A percentile compares a stretch with the other conserved stretches of the same genome.
Evolutionary conservation across 2,329 filamentous ascomycete genomes (phyloP).

Genomic region (Juglanconis juglandina): DNA sequence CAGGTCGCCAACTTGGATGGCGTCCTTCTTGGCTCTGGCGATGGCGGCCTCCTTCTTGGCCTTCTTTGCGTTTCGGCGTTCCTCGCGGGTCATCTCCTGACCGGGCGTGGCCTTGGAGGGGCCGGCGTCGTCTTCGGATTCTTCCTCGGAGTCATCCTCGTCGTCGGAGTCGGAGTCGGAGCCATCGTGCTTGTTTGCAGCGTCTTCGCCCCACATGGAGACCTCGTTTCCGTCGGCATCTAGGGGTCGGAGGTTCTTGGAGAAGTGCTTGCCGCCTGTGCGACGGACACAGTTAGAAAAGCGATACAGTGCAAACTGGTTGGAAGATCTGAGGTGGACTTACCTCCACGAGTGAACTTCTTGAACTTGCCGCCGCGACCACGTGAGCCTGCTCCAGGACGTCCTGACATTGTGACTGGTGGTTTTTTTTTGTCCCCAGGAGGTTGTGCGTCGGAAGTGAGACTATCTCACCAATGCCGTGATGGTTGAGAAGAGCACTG

Average conservation of each 20-base stretch:
- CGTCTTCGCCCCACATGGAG: slow-evolving; percentile 76
- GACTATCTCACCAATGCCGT: neutral
- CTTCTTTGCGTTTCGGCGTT: slow-evolving; percentile 83
- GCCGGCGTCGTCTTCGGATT: slow-evolving; percentile 39
- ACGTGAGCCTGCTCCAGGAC: slow-evolving; percentile 53
- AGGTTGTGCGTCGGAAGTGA: too few species aligned
- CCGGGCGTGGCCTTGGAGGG: slow-evolving; percentile 32
- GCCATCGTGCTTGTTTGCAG: slow-evolving; percentile 43
- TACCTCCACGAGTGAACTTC: slow-evolving; percentile 90
- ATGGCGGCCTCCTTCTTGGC: slow-evolving; percentile 88
- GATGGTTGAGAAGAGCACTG: neutral
- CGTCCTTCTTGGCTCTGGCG: slow-evolving; percentile 66
- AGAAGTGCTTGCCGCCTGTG: slow-evolving; percentile 90
- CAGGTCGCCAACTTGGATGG: slow-evolving; percentile 79
- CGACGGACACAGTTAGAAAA: slow-evolving; percentile 19
- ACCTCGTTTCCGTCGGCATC: slow-evolving; percentile 86
- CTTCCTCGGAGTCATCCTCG: slow-evolving; percentile 48
- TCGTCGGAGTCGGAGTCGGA: slow-evolving; percentile 46
- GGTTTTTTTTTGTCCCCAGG: too few species aligned
- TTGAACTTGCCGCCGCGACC: slow-evolving; percentile 91
- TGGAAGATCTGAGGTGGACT: slow-evolving; percentile 23
- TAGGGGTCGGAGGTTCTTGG: slow-evolving; percentile 80
- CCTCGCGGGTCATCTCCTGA: slow-evolving; percentile 69
- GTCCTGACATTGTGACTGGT: slow-evolving; percentile 42
- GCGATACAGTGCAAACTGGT: neutral